phyloP scores from a whole-genome alignment of 768 basidiomycete genomes.

The Amanita rimosa region DNA sequence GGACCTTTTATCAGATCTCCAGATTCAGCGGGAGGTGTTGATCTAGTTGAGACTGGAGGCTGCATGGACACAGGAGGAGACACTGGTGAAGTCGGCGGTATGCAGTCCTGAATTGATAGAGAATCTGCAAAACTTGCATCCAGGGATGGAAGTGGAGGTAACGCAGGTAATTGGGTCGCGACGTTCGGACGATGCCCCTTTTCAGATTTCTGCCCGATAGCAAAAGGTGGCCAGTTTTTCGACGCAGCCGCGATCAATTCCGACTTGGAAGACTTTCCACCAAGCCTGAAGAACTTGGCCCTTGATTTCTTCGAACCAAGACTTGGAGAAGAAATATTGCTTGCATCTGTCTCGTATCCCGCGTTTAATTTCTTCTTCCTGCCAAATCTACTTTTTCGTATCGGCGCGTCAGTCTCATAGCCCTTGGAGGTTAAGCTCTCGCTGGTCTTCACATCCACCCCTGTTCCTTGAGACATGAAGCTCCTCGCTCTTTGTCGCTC shows the following conservation, averaged over 20 bases:
- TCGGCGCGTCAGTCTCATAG: constrained; percentile 20
- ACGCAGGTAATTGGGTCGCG: background rate
- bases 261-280: constrained; percentile 25
- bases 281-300: constrained; percentile 32
- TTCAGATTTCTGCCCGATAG: constrained; percentile 38
- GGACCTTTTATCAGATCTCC: background rate
- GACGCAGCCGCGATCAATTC: constrained; percentile 16
- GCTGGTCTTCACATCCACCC: constrained; percentile 11
- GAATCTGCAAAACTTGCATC: background rate
- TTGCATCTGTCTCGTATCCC: constrained; percentile 31
- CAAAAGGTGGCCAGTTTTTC: constrained; percentile 22
- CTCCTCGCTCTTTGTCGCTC: constrained; percentile 26
- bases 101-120: background rate
- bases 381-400: constrained; percentile 11
- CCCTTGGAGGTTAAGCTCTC: constrained; percentile 9
- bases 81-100: background rate
- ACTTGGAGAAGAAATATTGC: constrained; percentile 15
- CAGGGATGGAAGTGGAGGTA: constrained; percentile 3
- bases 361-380: constrained; percentile 19
- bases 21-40: background rate
- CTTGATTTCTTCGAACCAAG: constrained; percentile 24
- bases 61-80: background rate
- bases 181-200: constrained; percentile 18
- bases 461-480: constrained; percentile 13
- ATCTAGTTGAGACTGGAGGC: background rate